Base-by-base conservation (phyloP, 139 green algal genomes). In the Eudorina sp. region DNA sequence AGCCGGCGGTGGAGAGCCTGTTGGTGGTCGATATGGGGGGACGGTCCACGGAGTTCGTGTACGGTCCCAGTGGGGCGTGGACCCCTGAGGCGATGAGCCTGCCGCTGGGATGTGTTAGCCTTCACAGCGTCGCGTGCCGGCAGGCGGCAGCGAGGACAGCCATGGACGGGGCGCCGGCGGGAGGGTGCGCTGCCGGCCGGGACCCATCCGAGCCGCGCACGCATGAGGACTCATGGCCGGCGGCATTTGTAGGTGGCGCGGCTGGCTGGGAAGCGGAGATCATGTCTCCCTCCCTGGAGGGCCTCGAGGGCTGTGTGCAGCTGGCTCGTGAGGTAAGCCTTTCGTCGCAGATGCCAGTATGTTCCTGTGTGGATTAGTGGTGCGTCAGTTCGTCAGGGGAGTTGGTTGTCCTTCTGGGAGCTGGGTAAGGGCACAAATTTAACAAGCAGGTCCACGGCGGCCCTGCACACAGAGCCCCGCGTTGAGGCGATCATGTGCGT, bases 1-100 rank as follows among this genome's bases (percentile, higher is more conserved):
- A 48, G 55, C 38, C 18, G 40, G n/a, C n/a, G n/a, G n/a, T n/a
- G n/a, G n/a, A n/a, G n/a, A 5, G 45, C 11, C 5, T 64, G 27
- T 21, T 90, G 51, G 18, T 90, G 14, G 72, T 90, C 3, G 86
- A 90, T 18, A 58, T 90, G 86, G 86, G 86, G 9, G 75, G 86
- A 38, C 60, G 86, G 6, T 90, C 86, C 3, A 85, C 73, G 3
- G 86, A 90, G 86, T 45, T 90, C 27, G 53, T 84, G n/a, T 46
- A 45, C 34, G 86, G 86, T 90, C n/a, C n/a, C n/a, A n/a, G n/a
- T n/a, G n/a, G n/a, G n/a, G n/a, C n/a, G n/a, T n/a, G n/a, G n/a
- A n/a, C n/a, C n/a, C n/a, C n/a, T n/a, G n/a, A n/a, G 19, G 51
- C 69, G 2, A 27, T 77, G 43, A 84, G 84, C 40, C 2, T 84